phyloP scores from a whole-genome alignment of 2,329 filamentous ascomycete genomes.

The Aspergillus tubingensis region DNA sequence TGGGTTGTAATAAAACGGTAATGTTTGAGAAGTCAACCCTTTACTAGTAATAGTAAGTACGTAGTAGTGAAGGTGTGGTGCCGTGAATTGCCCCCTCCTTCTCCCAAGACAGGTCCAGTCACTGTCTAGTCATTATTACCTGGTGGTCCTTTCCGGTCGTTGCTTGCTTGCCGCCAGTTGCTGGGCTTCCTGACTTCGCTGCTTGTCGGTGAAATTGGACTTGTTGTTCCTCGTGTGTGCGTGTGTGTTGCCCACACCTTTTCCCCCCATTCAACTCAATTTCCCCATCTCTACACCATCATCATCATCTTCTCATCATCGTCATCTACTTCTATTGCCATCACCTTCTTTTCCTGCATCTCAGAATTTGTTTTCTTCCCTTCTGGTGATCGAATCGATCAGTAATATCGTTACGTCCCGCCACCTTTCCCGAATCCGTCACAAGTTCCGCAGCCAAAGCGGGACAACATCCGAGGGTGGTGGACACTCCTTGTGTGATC shows the following conservation, averaged over 20 bases:
- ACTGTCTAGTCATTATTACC: neutral
- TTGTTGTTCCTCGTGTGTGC: neutral
- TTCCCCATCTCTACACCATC: neutral
- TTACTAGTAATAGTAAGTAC: no score
- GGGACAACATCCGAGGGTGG: slow-evolving; percentile 42
- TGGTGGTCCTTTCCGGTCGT: neutral
- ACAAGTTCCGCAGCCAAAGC: slow-evolving; percentile 34
- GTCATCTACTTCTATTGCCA: neutral
- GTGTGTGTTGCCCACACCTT: neutral
- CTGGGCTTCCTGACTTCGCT: neutral
- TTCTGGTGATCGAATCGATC: slow-evolving; percentile 13
- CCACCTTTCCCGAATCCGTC: slow-evolving; percentile 34
- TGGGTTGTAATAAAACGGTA: neutral
- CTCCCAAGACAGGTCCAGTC: neutral
- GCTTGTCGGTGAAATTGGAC: neutral
- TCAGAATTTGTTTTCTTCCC: neutral
- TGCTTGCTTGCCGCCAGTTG: slow-evolving; percentile 2
- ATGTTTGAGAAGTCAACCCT: neutral
- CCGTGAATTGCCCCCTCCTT: neutral
- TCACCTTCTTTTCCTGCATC: neutral
- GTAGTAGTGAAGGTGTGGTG: neutral
- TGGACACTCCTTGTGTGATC: slow-evolving; percentile 32
- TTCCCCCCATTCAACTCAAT: neutral
- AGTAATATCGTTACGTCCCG: slow-evolving; percentile 24
- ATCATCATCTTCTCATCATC: neutral